Evolutionary conservation across 768 basidiomycete species (phyloP), one percentile per base, ranked within the genome.

Genomic region (Mycena vitilis): DNA sequence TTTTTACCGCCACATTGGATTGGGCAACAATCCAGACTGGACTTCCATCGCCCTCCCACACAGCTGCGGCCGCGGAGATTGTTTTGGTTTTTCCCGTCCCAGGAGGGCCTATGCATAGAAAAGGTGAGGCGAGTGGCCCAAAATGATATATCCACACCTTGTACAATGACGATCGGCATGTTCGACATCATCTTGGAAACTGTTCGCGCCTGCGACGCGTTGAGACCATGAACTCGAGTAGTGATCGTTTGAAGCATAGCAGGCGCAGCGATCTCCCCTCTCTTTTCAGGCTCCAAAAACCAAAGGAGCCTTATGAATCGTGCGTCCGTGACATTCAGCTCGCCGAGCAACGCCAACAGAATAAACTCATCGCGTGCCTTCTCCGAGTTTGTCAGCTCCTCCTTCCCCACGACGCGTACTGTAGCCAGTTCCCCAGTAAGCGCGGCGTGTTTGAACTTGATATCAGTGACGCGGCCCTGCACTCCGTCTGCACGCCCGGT

Each of bases 1-100:
- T 86, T 70, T 87, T 87, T 22, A 86, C 85, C 0, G 83, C 85
- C 40, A 86, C 83, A 48, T 86, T 87, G 0, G 85, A 85, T 34
- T 86, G 86, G 0, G 85, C 84, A 36, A 81, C 75, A 36, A 86
- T 69, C 80, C 82, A 86, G 12, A 83, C 72, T 11, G 71, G 58
- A 34, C 52, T 73, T 8, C 69, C 60, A 10, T 25, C 22, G 18
- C 68, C 68, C 20, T 48, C 62, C 2, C 58, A 55, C 54, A 70
- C 54, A 67, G 52, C 40, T 22, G 61, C 66, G 11, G 66, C 66
- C 13, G 66, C 66, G 2, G 82, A 79, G 18, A 85, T 85, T 10
- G 83, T 81, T 0, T 79, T 79, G 2, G 84, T 85, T 73, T 85
- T 85, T 0, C 84, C 84, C 0, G 83, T 84, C 10, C 82, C 82